Evolutionary conservation across 2,329 filamentous ascomycete genomes (phyloP).

Genomic region (Apiospora sp.): DNA sequence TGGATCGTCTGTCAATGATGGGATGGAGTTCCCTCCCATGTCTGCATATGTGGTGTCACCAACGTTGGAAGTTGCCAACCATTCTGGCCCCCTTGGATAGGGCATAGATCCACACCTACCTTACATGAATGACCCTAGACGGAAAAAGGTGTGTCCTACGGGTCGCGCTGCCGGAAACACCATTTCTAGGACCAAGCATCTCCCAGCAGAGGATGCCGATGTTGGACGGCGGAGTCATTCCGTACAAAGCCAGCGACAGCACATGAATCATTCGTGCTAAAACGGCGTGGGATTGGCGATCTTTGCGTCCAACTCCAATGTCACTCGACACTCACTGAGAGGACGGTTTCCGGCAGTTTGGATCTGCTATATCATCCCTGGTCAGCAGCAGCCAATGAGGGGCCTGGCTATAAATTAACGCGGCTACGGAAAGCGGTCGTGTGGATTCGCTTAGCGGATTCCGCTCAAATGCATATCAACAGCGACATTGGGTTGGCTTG

Average conservation of each 20-base stretch:
- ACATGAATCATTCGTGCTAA: background rate
- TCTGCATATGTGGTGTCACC: constrained; percentile 22
- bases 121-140: background rate
- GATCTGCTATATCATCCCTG: constrained; percentile 20
- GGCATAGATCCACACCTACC: constrained; percentile 1
- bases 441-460: constrained; percentile 22
- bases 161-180: background rate
- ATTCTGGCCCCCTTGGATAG: background rate
- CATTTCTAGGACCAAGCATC: background rate
- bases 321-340: background rate
- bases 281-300: background rate
- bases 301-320: constrained; percentile 22
- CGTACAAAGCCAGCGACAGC: background rate
- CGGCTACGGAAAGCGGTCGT: constrained; percentile 24
- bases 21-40: background rate
- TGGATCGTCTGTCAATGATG: background rate
- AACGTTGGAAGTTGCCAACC: constrained; percentile 14
- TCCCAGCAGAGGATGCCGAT: background rate
- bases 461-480: constrained; percentile 22
- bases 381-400: constrained; percentile 22
- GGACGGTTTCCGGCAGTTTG: constrained; percentile 25
- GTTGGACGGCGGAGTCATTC: background rate
- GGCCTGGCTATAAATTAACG: constrained; percentile 22
- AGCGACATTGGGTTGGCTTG: constrained; percentile 11
- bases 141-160: background rate